phyloP scores from a whole-genome alignment of 2,329 filamentous ascomycete species.

The Exophiala sp. region DNA sequence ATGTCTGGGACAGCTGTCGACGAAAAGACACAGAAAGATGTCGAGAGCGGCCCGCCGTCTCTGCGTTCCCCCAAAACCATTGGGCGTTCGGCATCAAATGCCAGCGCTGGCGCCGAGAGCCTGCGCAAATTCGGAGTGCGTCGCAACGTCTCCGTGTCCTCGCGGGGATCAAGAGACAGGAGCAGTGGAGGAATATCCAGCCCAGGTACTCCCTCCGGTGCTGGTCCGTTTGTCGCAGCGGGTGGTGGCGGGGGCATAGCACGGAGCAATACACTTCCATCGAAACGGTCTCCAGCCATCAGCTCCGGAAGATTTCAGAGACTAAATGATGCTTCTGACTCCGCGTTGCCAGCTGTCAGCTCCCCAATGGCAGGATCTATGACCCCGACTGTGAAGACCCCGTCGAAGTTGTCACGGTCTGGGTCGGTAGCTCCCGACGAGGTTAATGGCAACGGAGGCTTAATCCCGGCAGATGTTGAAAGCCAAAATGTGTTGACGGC shows the following conservation, averaged over 20 bases:
- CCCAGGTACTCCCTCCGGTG: constrained; percentile 54
- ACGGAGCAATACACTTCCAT: constrained; percentile 86
- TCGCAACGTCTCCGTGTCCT: constrained; percentile 87
- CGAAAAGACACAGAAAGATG: constrained; percentile 62
- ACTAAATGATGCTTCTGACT: constrained; percentile 18
- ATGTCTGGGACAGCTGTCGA: constrained; percentile 99
- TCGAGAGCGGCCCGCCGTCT: constrained; percentile 59
- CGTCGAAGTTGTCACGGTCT: constrained; percentile 19
- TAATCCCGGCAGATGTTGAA: neutral
- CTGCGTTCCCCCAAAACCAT: constrained; percentile 53
- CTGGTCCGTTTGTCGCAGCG: constrained; percentile 34
- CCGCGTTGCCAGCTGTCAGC: constrained; percentile 9
- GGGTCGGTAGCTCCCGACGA: constrained; percentile 17
- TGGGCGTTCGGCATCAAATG: constrained; percentile 73
- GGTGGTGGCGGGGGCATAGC: constrained; percentile 51
- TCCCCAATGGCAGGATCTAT: constrained; percentile 5
- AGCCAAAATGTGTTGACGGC: constrained; percentile 3
- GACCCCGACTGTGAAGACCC: constrained; percentile 8
- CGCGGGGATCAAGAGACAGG: constrained; percentile 63
- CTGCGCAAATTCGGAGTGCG: constrained; percentile 72
- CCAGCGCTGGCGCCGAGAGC: constrained; percentile 82
- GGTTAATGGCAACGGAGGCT: constrained; percentile 1
- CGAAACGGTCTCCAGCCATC: constrained; percentile 74
- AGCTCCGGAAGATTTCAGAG: constrained; percentile 61
- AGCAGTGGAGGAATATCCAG: constrained; percentile 65